phyloP scores from a whole-genome alignment of 441 rosid species.

The Populus hybrid region DNA sequence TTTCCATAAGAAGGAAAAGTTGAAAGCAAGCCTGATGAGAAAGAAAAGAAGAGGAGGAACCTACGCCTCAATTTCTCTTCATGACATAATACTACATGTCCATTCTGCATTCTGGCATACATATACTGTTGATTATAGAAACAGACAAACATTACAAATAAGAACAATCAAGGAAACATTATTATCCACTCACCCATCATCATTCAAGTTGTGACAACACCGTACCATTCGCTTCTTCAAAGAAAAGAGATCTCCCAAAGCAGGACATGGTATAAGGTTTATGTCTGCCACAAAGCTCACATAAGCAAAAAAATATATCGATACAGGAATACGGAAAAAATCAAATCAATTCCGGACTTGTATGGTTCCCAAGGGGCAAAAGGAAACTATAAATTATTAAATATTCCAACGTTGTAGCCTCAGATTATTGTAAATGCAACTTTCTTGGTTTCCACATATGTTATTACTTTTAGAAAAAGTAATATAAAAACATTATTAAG shows the following conservation, averaged over 20 bases:
- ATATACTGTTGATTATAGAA: constrained; percentile 13
- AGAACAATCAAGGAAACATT: neutral
- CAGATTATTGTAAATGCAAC: neutral
- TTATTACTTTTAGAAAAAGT: no score
- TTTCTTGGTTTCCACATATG: neutral
- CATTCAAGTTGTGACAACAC: constrained; percentile 25
- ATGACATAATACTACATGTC: constrained; percentile 2
- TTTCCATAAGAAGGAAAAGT: constrained; percentile 50
- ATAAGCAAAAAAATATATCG: neutral
- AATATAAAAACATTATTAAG: no score
- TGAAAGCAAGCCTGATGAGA: constrained; percentile 43
- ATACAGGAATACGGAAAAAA: neutral
- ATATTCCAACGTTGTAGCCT: neutral
- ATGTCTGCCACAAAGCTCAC: constrained; percentile 27
- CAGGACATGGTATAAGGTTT: constrained; percentile 23
- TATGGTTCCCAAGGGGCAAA: neutral
- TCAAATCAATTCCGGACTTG: neutral
- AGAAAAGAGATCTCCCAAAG: constrained; percentile 16
- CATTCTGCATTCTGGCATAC: constrained; percentile 25
- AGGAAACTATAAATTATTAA: neutral
- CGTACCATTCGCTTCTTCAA: constrained; percentile 22
- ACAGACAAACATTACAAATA: neutral
- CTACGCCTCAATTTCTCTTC: constrained; percentile 48
- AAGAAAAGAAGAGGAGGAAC: constrained; percentile 43
- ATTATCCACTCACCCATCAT: constrained; percentile 30